phyloP scores from a whole-genome alignment of 495 filamentous ascomycete species.

The Emericellopsis terricola region DNA sequence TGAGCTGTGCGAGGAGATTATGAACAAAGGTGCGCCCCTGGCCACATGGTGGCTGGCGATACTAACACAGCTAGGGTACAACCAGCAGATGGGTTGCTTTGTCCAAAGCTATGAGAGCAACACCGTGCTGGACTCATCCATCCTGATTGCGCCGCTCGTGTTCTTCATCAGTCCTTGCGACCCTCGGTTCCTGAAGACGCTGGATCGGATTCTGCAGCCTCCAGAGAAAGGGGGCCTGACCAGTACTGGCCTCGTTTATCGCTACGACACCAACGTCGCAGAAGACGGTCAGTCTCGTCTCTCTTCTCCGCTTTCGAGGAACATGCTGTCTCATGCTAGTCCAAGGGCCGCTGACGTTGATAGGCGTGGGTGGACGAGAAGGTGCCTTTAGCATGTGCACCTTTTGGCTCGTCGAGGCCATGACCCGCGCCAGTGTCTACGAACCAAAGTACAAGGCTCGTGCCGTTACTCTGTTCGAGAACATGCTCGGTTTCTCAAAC shows the following conservation, averaged over 20 bases:
- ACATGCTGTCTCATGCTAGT: not conserved
- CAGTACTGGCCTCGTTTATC: conserved; percentile 50
- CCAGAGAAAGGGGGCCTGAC: conserved; percentile 57
- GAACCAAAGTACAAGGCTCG: conserved; percentile 42
- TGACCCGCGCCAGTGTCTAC: conserved; percentile 48
- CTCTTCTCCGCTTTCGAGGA: not conserved
- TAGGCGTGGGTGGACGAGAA: conserved; percentile 54
- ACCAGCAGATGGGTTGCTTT: conserved; percentile 42
- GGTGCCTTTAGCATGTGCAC: conserved; percentile 68
- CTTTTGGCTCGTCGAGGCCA: conserved; percentile 61
- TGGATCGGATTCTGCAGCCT: conserved; percentile 45
- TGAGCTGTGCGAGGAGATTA: conserved; percentile 50
- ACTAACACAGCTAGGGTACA: conserved; percentile 27
- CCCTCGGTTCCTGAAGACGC: conserved; percentile 47
- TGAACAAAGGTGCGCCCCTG: conserved; percentile 32
- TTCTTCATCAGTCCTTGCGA: conserved; percentile 62
- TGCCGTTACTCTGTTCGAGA: conserved; percentile 53
- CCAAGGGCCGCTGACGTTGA: no score
- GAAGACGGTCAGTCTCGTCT: conserved; percentile 38
- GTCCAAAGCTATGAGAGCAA: conserved; percentile 52
- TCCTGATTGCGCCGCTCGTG: conserved; percentile 54
- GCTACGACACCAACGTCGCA: conserved; percentile 45
- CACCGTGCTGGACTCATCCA: conserved; percentile 49
- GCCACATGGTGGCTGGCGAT: not conserved
- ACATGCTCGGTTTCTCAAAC: conserved; percentile 53